Evolutionary conservation across 345 rosid genomes (phyloP).

Genomic region (Linum trigynum): DNA sequence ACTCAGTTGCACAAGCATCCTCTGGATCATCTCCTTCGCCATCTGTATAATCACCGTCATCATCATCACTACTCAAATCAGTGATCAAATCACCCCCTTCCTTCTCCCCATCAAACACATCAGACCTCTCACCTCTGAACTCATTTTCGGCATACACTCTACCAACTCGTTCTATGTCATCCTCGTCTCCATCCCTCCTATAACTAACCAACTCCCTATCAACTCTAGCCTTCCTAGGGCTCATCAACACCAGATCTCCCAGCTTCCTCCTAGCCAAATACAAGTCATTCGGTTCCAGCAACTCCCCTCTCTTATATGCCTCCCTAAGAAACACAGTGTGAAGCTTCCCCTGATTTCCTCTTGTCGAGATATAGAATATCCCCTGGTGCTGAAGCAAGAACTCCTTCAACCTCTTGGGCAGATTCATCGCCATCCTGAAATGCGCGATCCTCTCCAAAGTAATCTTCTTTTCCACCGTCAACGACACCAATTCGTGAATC

Average conservation of each 20-base stretch:
- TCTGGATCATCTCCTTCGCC: slow-evolving; percentile 14
- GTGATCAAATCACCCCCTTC: slow-evolving; percentile 24
- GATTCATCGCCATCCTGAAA: slow-evolving; percentile 65
- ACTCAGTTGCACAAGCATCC: slow-evolving; percentile 12
- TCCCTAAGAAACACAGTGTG: slow-evolving; percentile 89
- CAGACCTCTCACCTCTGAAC: slow-evolving; percentile 48
- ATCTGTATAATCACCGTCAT: slow-evolving; percentile 17
- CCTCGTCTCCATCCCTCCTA: slow-evolving; percentile 46
- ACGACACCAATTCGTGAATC: slow-evolving; percentile 69
- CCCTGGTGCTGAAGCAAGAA: slow-evolving; percentile 89
- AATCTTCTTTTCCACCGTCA: slow-evolving; percentile 86
- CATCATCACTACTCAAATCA: slow-evolving; percentile 20
- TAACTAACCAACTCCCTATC: slow-evolving; percentile 57
- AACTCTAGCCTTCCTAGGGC: slow-evolving; percentile 60
- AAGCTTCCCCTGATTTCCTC: slow-evolving; percentile 93
- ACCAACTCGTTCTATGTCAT: slow-evolving; percentile 57
- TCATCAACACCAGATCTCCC: slow-evolving; percentile 63
- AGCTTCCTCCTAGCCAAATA: slow-evolving; percentile 77
- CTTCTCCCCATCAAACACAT: slow-evolving; percentile 44
- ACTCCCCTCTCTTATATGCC: slow-evolving; percentile 67
- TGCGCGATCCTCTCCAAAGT: slow-evolving; percentile 86
- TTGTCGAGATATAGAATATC: slow-evolving; percentile 78
- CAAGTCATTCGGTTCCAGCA: slow-evolving; percentile 67
- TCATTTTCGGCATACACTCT: slow-evolving; percentile 76
- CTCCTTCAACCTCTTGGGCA: slow-evolving; percentile 80